Evolutionary conservation across 805 yeast species (phyloP).

Genomic region (Ogataea methanolica): DNA sequence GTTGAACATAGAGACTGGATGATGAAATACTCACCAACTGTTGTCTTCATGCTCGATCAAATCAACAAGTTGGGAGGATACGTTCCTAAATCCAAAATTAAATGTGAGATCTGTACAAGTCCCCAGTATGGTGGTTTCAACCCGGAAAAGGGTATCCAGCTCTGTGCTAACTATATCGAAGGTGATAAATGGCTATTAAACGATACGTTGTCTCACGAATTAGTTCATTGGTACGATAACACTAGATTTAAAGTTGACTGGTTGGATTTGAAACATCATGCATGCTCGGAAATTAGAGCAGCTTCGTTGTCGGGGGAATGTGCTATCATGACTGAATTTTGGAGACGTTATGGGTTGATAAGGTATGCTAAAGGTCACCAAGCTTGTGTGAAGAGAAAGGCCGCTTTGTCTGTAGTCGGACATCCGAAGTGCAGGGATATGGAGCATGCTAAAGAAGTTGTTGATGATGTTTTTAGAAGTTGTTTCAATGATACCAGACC

Average conservation of each 20-base stretch:
- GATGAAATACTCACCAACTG: conserved; percentile 75
- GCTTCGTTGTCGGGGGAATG: conserved; percentile 93
- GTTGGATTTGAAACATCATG: conserved; percentile 83
- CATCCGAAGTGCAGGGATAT: conserved; percentile 77
- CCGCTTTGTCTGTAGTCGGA: conserved; percentile 74
- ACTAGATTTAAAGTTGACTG: conserved; percentile 85
- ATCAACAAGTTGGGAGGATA: conserved; percentile 55
- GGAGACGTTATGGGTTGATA: conserved; percentile 29
- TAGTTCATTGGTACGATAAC: conserved; percentile 91
- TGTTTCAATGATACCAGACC: conserved; percentile 96
- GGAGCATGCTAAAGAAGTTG: conserved; percentile 73
- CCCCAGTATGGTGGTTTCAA: conserved; percentile 88
- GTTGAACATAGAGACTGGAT: conserved; percentile 78
- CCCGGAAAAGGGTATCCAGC: conserved; percentile 79
- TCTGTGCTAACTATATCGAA: conserved; percentile 76
- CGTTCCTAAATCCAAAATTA: conserved; percentile 51
- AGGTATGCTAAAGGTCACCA: conserved; percentile 69
- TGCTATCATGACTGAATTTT: conserved; percentile 79
- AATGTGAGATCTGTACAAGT: conserved; percentile 82
- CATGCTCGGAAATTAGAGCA: conserved; percentile 95
- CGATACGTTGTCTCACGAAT: conserved; percentile 88
- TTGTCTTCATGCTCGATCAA: conserved; percentile 81
- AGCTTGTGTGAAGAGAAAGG: conserved; percentile 85
- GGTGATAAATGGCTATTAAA: conserved; percentile 74
- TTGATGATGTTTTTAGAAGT: conserved; percentile 84